Percentiles rank a stretch among this genome's conserved stretches.
phyloP scores from a whole-genome alignment of 2,329 filamentous ascomycete genomes.

The Dryadomyces quercus-mongolicae region DNA sequence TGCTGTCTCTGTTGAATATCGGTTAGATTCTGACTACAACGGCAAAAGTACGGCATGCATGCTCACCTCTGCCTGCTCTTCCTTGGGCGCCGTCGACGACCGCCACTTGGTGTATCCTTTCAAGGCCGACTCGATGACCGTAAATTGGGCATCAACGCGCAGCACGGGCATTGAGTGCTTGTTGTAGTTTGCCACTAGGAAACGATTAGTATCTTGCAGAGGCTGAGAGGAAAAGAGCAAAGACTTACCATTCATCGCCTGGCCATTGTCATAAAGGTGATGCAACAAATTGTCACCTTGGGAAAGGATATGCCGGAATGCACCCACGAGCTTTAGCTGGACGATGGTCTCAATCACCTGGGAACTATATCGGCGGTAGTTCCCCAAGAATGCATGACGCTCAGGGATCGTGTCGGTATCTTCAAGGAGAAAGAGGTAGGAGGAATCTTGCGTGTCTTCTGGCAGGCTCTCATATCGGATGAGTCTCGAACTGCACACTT shows the following conservation, averaged over 20 bases:
- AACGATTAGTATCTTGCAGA: background rate
- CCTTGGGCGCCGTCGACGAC: constrained; percentile 4
- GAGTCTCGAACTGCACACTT: constrained; percentile 71
- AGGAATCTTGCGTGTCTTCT: constrained; percentile 68
- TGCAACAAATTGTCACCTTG: constrained; percentile 64
- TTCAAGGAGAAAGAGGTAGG: constrained; percentile 71
- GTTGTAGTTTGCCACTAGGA: constrained; percentile 42
- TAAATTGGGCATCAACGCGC: constrained; percentile 77
- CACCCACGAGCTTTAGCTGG: constrained; percentile 68
- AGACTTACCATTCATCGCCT: constrained; percentile 51
- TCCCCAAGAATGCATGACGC: constrained; percentile 86
- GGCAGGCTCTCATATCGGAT: constrained; percentile 81
- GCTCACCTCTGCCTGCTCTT: constrained; percentile 7
- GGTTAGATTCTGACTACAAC: background rate
- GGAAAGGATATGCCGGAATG: constrained; percentile 74
- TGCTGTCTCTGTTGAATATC: constrained; percentile 34
- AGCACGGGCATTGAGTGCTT: constrained; percentile 64
- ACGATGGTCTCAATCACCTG: constrained; percentile 82
- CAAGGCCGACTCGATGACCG: constrained; percentile 75
- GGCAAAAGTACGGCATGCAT: background rate
- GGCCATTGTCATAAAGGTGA: constrained; percentile 60
- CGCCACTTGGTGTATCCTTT: constrained; percentile 83
- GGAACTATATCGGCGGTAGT: constrained; percentile 84
- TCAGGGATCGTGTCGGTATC: constrained; percentile 94
- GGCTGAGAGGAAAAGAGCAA: background rate